A percentile compares a stretch with the other conserved stretches of the same genome.
phyloP scores from a whole-genome alignment of 2,329 filamentous ascomycete species.

The Fusarium veterinarium region DNA sequence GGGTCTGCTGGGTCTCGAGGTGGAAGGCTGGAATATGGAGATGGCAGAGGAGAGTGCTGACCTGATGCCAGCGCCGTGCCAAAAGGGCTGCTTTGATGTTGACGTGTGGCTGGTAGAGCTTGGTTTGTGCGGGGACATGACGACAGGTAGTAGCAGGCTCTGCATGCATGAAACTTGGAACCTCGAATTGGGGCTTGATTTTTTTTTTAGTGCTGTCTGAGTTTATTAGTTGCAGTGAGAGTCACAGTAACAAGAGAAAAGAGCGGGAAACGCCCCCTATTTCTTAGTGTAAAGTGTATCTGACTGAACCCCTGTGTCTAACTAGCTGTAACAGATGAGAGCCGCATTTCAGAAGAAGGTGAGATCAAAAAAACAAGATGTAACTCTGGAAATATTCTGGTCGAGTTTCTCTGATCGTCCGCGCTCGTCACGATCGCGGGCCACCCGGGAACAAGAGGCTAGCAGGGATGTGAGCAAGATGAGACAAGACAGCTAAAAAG shows the following conservation, averaged over 20 bases:
- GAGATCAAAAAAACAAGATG: not conserved
- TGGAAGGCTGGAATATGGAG: conserved; percentile 7
- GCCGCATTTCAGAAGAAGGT: not conserved
- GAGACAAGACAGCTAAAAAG: conserved; percentile 22
- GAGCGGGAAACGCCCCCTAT: not conserved
- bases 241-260: not conserved
- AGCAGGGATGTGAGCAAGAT: conserved; percentile 33
- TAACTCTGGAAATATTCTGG: not conserved
- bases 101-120: conserved; percentile 33
- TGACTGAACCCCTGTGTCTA: not conserved
- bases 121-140: conserved; percentile 43
- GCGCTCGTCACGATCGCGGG: conserved; percentile 34
- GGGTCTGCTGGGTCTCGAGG: conserved; percentile 21
- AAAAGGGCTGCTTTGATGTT: conserved; percentile 22
- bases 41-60: conserved; percentile 26
- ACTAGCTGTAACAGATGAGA: conserved; percentile 4
- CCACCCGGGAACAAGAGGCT: conserved; percentile 17
- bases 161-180: conserved; percentile 19
- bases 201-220: not conserved
- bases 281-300: conserved; percentile 2
- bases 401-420: conserved; percentile 23
- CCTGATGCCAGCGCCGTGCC: conserved; percentile 22
- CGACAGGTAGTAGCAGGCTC: conserved; percentile 18
- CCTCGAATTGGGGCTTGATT: not conserved
- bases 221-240: not conserved